Conservation (phyloP, 352 stramenopile species). For the Globisporangium iwayamae region DNA sequence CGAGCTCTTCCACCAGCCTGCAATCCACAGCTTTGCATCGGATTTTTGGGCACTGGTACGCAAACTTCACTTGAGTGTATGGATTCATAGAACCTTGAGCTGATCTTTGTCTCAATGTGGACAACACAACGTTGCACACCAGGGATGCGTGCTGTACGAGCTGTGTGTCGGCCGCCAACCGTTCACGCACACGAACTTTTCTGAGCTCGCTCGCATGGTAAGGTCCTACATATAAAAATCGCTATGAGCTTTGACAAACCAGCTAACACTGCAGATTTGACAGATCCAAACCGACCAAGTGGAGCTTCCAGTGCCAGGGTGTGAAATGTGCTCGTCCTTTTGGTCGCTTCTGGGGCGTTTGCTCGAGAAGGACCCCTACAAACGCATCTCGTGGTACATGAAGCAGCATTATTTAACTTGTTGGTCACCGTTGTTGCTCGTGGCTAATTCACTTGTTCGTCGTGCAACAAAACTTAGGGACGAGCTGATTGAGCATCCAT, state of each 20-base stretch:
- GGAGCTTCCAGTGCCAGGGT: conserved; percentile 39
- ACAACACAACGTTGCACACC: not conserved
- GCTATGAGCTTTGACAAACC: not conserved
- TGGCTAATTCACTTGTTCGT: conserved; percentile 2
- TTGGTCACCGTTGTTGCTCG: not conserved
- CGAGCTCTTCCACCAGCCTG: conserved; percentile 84
- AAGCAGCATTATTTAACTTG: not conserved
- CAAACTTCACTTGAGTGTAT: not conserved
- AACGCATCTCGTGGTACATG: conserved; percentile 70
- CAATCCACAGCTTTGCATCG: conserved; percentile 87
- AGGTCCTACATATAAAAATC: not conserved
- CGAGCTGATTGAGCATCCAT: conserved; percentile 62
- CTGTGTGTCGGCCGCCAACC: conserved; percentile 58
- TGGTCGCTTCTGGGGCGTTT: conserved; percentile 51
- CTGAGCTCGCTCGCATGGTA: conserved; percentile 68
- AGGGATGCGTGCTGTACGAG: conserved; percentile 83
- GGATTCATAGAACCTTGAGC: not conserved
- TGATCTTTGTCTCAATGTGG: not conserved
- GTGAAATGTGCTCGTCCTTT: conserved; percentile 53
- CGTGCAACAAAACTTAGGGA: conserved; percentile 28
- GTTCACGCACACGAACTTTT: conserved; percentile 74
- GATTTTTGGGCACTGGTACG: conserved; percentile 84
- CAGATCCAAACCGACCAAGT: conserved; percentile 71
- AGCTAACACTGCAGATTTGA: conserved; percentile 8
- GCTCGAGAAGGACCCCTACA: conserved; percentile 67